These are phyloP conservation scores for Teratosphaeriaceae sp. DNA, from an alignment of 2,329 filamentous ascomycete species.

Conservation along the genomic window DNA sequence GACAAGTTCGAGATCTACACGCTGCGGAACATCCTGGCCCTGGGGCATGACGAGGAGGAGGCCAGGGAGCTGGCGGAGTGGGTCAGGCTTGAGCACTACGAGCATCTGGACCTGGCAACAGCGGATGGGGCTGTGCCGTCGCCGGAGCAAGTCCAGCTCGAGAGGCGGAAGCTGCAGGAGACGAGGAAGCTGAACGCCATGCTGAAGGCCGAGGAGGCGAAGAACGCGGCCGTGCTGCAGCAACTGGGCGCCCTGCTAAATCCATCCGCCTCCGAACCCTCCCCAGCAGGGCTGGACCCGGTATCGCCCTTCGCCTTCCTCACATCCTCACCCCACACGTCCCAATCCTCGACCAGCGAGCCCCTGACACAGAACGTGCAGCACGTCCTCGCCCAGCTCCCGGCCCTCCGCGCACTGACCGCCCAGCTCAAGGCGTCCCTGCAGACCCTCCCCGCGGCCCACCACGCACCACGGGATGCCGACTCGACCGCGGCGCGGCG, in stretches of 20 bases:
- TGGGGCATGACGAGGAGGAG: constrained; percentile 36
- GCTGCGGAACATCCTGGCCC: constrained; percentile 62
- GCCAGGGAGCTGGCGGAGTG: constrained; percentile 59
- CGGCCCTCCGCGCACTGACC: constrained; percentile 66
- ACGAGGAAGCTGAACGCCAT: constrained; percentile 68
- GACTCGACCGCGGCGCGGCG: constrained; percentile 59
- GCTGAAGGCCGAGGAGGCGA: constrained; percentile 61
- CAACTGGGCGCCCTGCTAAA: constrained; percentile 57
- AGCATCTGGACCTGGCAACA: constrained; percentile 40
- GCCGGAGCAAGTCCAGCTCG: constrained; percentile 61
- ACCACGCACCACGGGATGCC: constrained; percentile 27
- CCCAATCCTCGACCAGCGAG: constrained; percentile 27
- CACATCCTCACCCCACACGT: constrained; percentile 38
- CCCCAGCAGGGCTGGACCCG: constrained; percentile 7
- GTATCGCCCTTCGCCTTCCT: constrained; percentile 49
- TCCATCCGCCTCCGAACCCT: constrained; percentile 21
- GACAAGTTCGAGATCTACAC: constrained; percentile 65
- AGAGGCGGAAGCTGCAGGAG: constrained; percentile 68
- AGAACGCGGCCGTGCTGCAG: constrained; percentile 64
- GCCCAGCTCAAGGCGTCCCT: constrained; percentile 45
- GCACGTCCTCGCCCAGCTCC: constrained; percentile 78
- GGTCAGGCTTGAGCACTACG: constrained; percentile 80
- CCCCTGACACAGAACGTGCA: constrained; percentile 63
- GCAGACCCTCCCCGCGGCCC: constrained; percentile 25
- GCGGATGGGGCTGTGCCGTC: constrained; percentile 47